Evolutionary conservation across 768 basidiomycete genomes (phyloP), one percentile per base, ranked within the genome.

Genomic region (Gyrodon lividus): DNA sequence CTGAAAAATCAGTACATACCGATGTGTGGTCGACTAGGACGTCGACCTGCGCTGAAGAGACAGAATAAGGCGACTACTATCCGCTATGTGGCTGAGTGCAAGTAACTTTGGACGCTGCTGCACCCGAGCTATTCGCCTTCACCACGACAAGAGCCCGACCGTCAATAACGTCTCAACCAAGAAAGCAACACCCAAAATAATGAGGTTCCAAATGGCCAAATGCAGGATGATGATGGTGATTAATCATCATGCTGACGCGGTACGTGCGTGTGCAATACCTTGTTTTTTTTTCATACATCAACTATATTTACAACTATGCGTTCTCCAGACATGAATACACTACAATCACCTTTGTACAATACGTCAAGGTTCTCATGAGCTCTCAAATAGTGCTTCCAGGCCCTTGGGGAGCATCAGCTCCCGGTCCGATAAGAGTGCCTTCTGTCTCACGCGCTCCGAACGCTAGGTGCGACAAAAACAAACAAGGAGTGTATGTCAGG

Each of bases 401-500:
- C 14, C 42, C 51, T 38, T 54, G 52, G 12, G 57, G 44, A 9
- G 47, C 44, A 7, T 52, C 51, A 1, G 48, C 44, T 8, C 37
- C 45, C 10, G 12, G 26, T 23, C 54, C 56, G 9, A 24, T 30
- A 16, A 43, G 17, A n/a, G 42, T 5, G 8, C 39, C 9, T 20
- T 31, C 7, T 1, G 34, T 20, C 8, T 5, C 13, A 12, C 31
- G 31, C 31, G 13, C 10, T 31, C 37, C 48, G 1, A 43, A 9
- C 4, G 17, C 56, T 62, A 39, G 0, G 13, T 2, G 4, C 6
- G 26, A 8, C 26, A 28, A 4, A 7, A 14, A 28, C 6, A 7
- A 14, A 40, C 26, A 16, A 38, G 26, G 6, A 10, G 19, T 13
- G 2, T 3, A 7, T 9, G 22, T 22, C 3, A 8, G 2, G 8